Evolutionary conservation across 495 filamentous ascomycete genomes (phyloP).

Genomic region (Recurvomyces mirabilis): DNA sequence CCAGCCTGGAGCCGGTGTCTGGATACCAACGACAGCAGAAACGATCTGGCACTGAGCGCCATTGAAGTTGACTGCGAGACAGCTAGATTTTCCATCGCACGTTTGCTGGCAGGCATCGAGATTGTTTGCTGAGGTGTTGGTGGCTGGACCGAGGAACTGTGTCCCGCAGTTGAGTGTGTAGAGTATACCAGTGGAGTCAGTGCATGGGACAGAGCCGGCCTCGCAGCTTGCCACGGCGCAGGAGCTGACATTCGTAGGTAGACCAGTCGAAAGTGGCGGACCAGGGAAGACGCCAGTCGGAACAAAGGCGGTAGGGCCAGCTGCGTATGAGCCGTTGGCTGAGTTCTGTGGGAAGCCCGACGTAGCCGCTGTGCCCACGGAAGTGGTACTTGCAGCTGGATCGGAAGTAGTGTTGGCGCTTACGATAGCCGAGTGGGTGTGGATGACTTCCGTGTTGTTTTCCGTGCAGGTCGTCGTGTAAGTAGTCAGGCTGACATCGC

Average conservation of each 20-base stretch:
- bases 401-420: no score
- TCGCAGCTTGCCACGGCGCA: constrained; percentile 1
- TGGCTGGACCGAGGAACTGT: background rate
- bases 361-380: background rate
- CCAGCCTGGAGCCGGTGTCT: background rate
- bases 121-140: background rate
- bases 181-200: background rate
- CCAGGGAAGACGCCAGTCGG: background rate
- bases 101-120: background rate
- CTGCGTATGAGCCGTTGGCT: background rate
- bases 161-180: constrained; percentile 4
- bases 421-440: no score
- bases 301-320: background rate
- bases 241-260: no score
- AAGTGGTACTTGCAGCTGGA: no score
- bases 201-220: background rate
- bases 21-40: background rate
- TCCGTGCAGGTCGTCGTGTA: no score
- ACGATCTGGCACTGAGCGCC: constrained; percentile 1
- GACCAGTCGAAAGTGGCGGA: no score
- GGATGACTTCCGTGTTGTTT: no score
- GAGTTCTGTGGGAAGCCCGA: background rate
- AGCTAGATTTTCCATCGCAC: background rate
- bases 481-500: background rate
- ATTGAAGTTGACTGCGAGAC: background rate